Base-by-base conservation (phyloP, 2,329 filamentous ascomycete species). In the Trichoderma koningii region DNA sequence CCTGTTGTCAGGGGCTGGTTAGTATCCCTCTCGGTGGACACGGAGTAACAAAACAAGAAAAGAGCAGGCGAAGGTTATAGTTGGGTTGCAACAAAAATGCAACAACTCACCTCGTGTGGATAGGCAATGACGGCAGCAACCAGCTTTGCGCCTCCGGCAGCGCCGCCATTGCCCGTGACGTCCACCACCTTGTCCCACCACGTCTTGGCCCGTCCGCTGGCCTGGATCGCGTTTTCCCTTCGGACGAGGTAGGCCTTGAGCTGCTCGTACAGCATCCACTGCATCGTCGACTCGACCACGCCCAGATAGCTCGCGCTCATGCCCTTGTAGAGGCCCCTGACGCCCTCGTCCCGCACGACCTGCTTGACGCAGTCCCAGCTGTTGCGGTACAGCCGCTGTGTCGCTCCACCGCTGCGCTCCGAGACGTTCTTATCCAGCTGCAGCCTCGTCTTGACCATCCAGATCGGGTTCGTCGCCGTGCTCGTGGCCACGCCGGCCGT, bases 201-300 rank as follows among this genome's bases (percentile, higher is more conserved):
- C 5, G 80, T 91, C 75, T 85, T 88, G 44, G 84, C 80, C 51
- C 87, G 81, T 1, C 90, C 89, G 79, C 76, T 87, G 70, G 68
- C 78, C 68, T 74, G 81, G 55, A 86, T 82, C 59, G 77, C 80
- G 71, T 82, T 83, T 75, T 90, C 89, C 66, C 92, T 82, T 51
- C 80, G 78, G 52, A 84, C 85, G 41, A 97, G 80, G n/a, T 82
- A 82, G 26, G 85, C 81, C 83, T 97, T 98, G 82, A 96, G 88
- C 76, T 93, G 90, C 79, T 98, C 93, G 77, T 97, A 98, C 71
- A 97, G 79, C 73, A 96, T 89, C 93, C 93, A 97, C 76, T 98
- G 93, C 72, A 97, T 77, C 5, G 93, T 95, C 69, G 89, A 93
- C 81, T 97, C 94, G 2, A 90, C 89, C 21, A 96, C 92, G 26